A percentile compares a stretch with the other conserved stretches of the same genome.
Conservation (phyloP, 78 protist genomes). For the Polysphondylium violaceum region DNA sequence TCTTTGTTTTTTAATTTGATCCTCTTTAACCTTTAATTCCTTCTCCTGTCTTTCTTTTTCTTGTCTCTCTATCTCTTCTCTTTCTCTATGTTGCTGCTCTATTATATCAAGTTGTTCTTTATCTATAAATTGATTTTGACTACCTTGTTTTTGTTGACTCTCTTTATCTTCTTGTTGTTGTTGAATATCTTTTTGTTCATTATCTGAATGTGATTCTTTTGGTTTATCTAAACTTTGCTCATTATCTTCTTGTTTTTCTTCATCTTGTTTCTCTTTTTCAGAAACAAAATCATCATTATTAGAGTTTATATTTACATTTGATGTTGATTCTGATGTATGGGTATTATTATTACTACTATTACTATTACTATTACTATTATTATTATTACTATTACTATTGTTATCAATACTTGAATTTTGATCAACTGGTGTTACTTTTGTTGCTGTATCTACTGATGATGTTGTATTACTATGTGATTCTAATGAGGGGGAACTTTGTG, state of each 20-base stretch:
- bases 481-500: not conserved
- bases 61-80: no score
- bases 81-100: no score
- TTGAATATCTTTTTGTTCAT: no score
- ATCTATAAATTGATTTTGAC: no score
- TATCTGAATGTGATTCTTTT: no score
- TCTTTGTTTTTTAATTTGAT: not conserved
- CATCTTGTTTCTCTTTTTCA: not conserved
- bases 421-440: not conserved
- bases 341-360: not conserved
- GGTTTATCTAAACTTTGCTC: not conserved
- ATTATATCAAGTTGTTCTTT: no score
- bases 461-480: not conserved
- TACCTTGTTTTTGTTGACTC: no score
- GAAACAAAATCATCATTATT: not conserved
- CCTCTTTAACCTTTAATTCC: no score
- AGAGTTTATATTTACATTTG: not conserved
- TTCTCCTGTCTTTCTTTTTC: no score
- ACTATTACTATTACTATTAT: no score
- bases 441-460: not conserved
- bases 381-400: no score
- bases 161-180: no score
- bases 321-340: not conserved
- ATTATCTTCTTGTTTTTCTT: not conserved
- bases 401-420: not conserved